Evolutionary conservation across 352 stramenopile genomes (phyloP).

Genomic region (Discostella stelligera): DNA sequence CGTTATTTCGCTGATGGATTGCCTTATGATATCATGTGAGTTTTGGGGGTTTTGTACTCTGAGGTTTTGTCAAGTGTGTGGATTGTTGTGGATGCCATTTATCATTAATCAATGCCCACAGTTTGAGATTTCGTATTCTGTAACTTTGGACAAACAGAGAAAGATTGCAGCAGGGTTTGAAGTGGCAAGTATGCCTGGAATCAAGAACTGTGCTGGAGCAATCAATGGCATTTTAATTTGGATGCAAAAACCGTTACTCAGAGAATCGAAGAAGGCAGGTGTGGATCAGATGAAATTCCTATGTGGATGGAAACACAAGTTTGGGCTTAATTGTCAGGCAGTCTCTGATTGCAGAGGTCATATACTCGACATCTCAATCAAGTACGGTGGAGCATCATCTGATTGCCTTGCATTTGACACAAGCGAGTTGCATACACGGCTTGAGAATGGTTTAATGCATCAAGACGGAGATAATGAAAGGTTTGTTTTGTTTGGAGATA

Average conservation of each 20-base stretch:
- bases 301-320: too few relatives aligned
- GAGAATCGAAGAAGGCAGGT: constrained; percentile 11
- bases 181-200: too few relatives aligned
- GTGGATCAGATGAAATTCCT: constrained; percentile 35
- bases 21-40: background rate
- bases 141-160: constrained; percentile 24
- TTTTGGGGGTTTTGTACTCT: constrained; percentile 30
- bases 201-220: too few relatives aligned
- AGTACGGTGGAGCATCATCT: too few relatives aligned
- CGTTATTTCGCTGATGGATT: constrained; percentile 20
- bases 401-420: background rate
- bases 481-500: constrained; percentile 23
- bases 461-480: background rate
- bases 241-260: background rate
- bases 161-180: too few relatives aligned
- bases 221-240: too few relatives aligned
- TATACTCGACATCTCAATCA: constrained; percentile 6
- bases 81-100: constrained; percentile 39
- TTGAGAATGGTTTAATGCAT: constrained; percentile 11
- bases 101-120: constrained; percentile 36
- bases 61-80: constrained; percentile 27
- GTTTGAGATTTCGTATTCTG: constrained; percentile 35
- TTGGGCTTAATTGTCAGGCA: constrained; percentile 3
- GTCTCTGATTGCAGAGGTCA: constrained; percentile 19
- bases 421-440: background rate